Conservation (phyloP, 2,329 filamentous ascomycete species). For the Tympanopsis confertula region DNA sequence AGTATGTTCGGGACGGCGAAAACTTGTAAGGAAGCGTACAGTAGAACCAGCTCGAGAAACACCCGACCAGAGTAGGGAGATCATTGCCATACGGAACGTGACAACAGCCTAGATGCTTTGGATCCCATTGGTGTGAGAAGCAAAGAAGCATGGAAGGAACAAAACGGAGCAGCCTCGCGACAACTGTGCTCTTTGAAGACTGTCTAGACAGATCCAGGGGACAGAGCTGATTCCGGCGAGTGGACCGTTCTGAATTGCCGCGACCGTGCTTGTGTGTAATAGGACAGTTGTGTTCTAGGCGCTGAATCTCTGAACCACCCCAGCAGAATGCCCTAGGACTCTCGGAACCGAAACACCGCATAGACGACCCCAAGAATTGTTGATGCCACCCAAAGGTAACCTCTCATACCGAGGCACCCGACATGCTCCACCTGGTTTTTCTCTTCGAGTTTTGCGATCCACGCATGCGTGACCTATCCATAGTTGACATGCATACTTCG, state of each 20-base stretch:
- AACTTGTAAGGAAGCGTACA: neutral
- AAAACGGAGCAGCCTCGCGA: too few species aligned
- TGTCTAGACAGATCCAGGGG: neutral
- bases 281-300: neutral
- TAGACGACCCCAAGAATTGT: neutral
- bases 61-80: neutral
- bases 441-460: neutral
- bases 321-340: neutral
- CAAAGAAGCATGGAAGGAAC: neutral
- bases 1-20: neutral
- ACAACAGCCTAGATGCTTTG: constrained; percentile 1
- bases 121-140: neutral
- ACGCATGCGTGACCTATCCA: neutral
- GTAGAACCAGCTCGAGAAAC: too few species aligned
- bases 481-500: neutral
- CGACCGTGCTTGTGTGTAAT: neutral
- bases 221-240: neutral
- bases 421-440: constrained; percentile 1
- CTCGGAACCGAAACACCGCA: neutral
- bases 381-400: neutral
- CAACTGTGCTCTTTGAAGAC: neutral
- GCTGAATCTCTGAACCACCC: neutral
- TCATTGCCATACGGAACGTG: neutral
- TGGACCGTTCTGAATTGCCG: neutral
- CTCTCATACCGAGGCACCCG: neutral